Base-by-base conservation (phyloP, 495 filamentous ascomycete genomes). In the Xylaria telfairii region DNA sequence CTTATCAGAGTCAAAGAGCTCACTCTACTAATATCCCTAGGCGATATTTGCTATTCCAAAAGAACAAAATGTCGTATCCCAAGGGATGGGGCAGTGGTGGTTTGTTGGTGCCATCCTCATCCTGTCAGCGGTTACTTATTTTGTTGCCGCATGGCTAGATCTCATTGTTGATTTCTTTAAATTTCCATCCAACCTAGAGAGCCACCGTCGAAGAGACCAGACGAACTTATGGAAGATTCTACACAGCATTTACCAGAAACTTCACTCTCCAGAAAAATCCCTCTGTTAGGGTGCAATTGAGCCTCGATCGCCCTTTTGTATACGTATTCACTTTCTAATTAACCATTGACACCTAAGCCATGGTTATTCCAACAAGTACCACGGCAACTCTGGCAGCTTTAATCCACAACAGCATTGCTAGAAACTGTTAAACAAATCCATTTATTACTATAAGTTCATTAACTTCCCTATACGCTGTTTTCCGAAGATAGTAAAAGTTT, bases 31-130 rank as follows among this genome's bases (percentile, higher is more conserved):
- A 57, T 26, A 21, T 57, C 17, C 7, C 1, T 34, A 57, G 54
- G 54, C 54, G n/a, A 57, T 57, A 37, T 57, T 57, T 37, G 54
- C 54, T 37, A 57, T 57, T 10, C 54, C 54, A 8, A n/a, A 34
- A 9, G 54, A 57, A 37, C 54, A 57, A 37, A 57, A 57, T 57
- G 30, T 57, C 12, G 54, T 37, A 3, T 57, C n/a, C 32, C 54
- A 57, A 34, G 53, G 53, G 34, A 57, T 57, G 53, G 53, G 28
- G 28, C 15, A 57, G 53, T 57, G 28, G 54, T 57, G 54, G 54
- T 57, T 57, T 10, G 10, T 57, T 37, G 54, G 54, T 3, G 26
- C 17, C 32, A 57, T 57, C 15, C 21, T 57, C 54, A 32, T 57
- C 10, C 19, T 37, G 0, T 37, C 30, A 10, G 54, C 15, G 28